phyloP scores from a whole-genome alignment of 2,329 filamentous ascomycete species.

The Phyllosticta paracitricarpa region DNA sequence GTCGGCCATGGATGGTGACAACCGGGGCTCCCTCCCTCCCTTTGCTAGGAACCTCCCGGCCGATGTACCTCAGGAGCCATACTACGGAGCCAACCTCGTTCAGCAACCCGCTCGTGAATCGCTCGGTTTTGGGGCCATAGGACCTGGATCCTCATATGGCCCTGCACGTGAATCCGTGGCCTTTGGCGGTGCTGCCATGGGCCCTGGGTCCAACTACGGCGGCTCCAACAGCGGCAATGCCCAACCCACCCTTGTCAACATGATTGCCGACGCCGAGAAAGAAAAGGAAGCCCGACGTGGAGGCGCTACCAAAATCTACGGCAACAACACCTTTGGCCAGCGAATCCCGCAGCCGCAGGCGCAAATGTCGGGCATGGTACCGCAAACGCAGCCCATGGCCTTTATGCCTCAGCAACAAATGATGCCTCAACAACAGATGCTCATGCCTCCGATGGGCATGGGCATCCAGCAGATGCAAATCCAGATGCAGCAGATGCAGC shows the following conservation, averaged over 20 bases:
- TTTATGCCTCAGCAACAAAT: slow-evolving; percentile 11
- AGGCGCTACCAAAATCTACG: slow-evolving; percentile 7
- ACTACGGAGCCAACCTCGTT: slow-evolving; percentile 26
- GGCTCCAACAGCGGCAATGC: slow-evolving; percentile 21
- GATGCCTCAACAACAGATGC: slow-evolving; percentile 5
- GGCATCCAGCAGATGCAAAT: slow-evolving; percentile 7
- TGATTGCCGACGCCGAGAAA: slow-evolving; percentile 28
- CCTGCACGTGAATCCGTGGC: slow-evolving; percentile 21
- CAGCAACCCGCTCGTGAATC: slow-evolving; percentile 25
- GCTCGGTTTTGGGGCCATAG: slow-evolving; percentile 19
- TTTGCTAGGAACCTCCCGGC: slow-evolving; percentile 27
- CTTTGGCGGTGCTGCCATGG: slow-evolving; percentile 7
- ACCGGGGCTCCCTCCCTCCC: slow-evolving; percentile 16
- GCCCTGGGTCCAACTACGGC: slow-evolving; percentile 24
- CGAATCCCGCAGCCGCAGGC: slow-evolving; percentile 1
- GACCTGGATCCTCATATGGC: background rate
- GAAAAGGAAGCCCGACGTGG: slow-evolving; percentile 17
- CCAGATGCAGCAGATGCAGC: slow-evolving; percentile 12
- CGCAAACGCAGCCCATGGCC: background rate
- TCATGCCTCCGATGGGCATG: slow-evolving; percentile 4
- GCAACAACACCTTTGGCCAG: background rate
- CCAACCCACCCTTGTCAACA: slow-evolving; percentile 26
- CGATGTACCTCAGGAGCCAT: slow-evolving; percentile 17
- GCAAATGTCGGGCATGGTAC: background rate
- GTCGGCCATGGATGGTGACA: background rate